Evolutionary conservation across 257 asterid species (phyloP).

Genomic region (Penstemon barbatus): DNA sequence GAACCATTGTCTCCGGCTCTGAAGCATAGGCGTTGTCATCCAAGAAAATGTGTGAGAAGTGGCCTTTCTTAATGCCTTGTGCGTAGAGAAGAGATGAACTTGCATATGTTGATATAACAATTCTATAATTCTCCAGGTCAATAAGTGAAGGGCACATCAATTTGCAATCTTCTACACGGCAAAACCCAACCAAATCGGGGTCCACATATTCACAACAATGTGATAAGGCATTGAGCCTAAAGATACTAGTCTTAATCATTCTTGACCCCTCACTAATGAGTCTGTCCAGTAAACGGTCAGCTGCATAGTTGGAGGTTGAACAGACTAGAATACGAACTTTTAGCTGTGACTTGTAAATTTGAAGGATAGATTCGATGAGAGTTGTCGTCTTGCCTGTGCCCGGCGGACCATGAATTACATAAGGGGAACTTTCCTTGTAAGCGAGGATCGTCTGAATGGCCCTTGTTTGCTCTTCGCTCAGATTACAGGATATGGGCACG

Average conservation of each 20-base stretch:
- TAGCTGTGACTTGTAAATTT: constrained; percentile 42
- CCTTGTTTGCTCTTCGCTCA: constrained; percentile 63
- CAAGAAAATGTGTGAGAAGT: constrained; percentile 41
- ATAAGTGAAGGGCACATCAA: constrained; percentile 59
- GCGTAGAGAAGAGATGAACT: no score
- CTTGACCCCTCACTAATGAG: constrained; percentile 36
- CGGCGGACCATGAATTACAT: constrained; percentile 91
- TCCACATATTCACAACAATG: constrained; percentile 70
- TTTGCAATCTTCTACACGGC: constrained; percentile 50
- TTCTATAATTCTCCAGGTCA: constrained; percentile 50
- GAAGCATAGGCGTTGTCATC: constrained; percentile 99
- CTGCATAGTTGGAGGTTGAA: constrained; percentile 94
- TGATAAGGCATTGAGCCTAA: constrained; percentile 42
- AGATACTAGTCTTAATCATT: no score
- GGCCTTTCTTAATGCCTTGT: no score
- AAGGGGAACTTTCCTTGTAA: constrained; percentile 76
- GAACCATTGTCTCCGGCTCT: constrained; percentile 94
- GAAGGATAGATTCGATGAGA: constrained; percentile 79
- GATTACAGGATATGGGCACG: constrained; percentile 53
- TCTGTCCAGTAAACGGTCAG: constrained; percentile 79
- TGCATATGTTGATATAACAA: constrained; percentile 40
- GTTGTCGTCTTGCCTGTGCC: constrained; percentile 96
- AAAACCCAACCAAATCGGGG: constrained; percentile 50
- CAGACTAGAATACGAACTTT: constrained; percentile 63
- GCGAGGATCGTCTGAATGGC: constrained; percentile 75